Conservation (phyloP, 75 land plant species). For the Sequoia sempervirens region DNA sequence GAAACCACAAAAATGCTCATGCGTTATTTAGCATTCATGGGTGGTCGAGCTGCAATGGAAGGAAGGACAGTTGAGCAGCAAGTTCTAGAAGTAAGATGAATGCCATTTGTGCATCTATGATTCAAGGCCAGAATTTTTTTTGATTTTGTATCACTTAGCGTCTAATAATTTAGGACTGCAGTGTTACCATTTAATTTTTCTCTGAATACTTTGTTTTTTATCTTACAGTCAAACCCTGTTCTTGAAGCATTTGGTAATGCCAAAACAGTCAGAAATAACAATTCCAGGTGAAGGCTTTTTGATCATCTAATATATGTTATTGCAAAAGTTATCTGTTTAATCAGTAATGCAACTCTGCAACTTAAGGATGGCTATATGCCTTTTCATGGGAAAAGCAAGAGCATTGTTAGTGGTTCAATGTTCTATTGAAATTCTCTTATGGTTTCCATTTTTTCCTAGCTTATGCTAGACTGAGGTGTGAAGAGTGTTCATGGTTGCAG, state of each 20-base stretch:
- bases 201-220: conserved; percentile 3
- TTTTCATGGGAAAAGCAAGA: neutral
- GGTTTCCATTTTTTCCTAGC: neutral
- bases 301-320: neutral
- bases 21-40: conserved; percentile 90
- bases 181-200: neutral
- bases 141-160: neutral
- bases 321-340: neutral
- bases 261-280: conserved; percentile 72
- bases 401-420: neutral
- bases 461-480: neutral
- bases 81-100: conserved; percentile 76
- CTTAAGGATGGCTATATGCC: neutral
- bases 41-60: conserved; percentile 75
- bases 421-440: neutral
- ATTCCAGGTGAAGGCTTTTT: conserved; percentile 62
- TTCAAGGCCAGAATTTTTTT: neutral
- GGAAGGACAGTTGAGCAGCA: conserved; percentile 92
- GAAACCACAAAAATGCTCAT: conserved; percentile 86
- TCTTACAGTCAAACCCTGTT: conserved; percentile 85
- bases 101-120: neutral
- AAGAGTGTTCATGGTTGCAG: conserved; percentile 32
- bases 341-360: neutral
- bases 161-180: neutral
- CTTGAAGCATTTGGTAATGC: conserved; percentile 93